Conservation (phyloP, 495 filamentous ascomycete species). For the Xylaria palmicola region DNA sequence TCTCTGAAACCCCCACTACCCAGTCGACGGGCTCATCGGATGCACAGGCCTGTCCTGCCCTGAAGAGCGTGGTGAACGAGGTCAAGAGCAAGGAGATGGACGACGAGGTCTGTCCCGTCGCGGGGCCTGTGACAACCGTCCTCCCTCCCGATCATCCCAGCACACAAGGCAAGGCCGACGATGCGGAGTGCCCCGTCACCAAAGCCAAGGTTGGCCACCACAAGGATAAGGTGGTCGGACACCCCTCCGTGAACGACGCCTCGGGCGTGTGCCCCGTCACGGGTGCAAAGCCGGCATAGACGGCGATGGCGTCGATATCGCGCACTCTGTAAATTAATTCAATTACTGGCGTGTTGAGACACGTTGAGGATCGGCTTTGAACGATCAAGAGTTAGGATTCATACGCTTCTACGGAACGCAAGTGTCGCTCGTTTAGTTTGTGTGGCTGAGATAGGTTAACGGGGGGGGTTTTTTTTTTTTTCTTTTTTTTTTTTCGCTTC, state of each 20-base stretch:
- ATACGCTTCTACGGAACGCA: neutral
- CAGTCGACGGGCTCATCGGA: slow-evolving; percentile 31
- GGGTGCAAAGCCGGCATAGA: slow-evolving; percentile 24
- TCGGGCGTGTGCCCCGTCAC: slow-evolving; percentile 45
- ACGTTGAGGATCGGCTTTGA: neutral
- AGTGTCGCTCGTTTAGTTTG: neutral
- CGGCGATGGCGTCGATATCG: neutral
- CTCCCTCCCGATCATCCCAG: slow-evolving; percentile 47
- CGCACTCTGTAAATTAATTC: slow-evolving; percentile 1
- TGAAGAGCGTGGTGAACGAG: slow-evolving; percentile 40
- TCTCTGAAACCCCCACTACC: slow-evolving; percentile 31
- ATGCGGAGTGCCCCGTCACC: slow-evolving; percentile 50
- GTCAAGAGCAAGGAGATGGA: slow-evolving; percentile 45
- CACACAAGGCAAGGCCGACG: slow-evolving; percentile 39
- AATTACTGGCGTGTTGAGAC: neutral
- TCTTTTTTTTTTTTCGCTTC: too few species aligned
- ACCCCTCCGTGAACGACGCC: slow-evolving; percentile 35
- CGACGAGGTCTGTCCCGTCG: slow-evolving; percentile 47
- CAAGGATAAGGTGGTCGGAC: slow-evolving; percentile 42
- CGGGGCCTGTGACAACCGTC: slow-evolving; percentile 45
- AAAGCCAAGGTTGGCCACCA: slow-evolving; percentile 49
- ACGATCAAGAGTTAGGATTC: neutral
- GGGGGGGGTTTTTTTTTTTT: too few species aligned
- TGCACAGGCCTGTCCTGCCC: slow-evolving; percentile 45
- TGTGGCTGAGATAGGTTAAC: neutral